Percentiles rank a stretch among this genome's conserved stretches.
Evolutionary conservation across 2,329 filamentous ascomycete species (phyloP).

Genomic region (Beauveria pseudobassiana): DNA sequence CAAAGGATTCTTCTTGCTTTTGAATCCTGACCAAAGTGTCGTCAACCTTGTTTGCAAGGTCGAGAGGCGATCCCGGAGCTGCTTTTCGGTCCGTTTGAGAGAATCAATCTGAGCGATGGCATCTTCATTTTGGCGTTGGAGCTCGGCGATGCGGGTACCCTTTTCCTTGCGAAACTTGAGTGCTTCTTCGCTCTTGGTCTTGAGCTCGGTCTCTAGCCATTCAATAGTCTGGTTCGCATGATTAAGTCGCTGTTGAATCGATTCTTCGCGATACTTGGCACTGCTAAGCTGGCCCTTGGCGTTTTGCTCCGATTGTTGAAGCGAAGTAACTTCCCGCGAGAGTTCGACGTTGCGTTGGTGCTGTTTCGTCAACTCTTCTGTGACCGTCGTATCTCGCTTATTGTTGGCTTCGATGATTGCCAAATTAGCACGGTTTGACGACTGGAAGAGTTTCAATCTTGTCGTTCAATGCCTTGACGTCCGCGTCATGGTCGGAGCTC

Average conservation of each 20-base stretch:
- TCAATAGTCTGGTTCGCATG: slow-evolving; percentile 84
- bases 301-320: slow-evolving; percentile 79
- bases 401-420: slow-evolving; percentile 86
- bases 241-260: slow-evolving; percentile 82
- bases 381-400: slow-evolving; percentile 74
- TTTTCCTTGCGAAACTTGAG: slow-evolving; percentile 93
- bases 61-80: slow-evolving; percentile 72
- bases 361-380: slow-evolving; percentile 78
- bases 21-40: slow-evolving; percentile 76
- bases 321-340: slow-evolving; percentile 68
- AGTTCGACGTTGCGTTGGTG: slow-evolving; percentile 83
- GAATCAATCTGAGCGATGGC: slow-evolving; percentile 68
- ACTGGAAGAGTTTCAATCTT: slow-evolving; percentile 84
- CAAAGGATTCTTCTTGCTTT: slow-evolving; percentile 74
- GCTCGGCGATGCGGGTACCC: slow-evolving; percentile 76
- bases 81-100: slow-evolving; percentile 70
- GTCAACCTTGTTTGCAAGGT: slow-evolving; percentile 77
- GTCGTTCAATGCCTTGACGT: slow-evolving; percentile 68
- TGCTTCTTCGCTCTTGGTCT: slow-evolving; percentile 80
- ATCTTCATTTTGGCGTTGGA: slow-evolving; percentile 86
- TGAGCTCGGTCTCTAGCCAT: slow-evolving; percentile 86
- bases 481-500: slow-evolving; percentile 64
- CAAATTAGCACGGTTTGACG: slow-evolving; percentile 85
- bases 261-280: slow-evolving; percentile 85
- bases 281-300: slow-evolving; percentile 73